Percentiles rank a stretch among this genome's conserved stretches.
phyloP scores from a whole-genome alignment of 1,139 yeast species.

The Geotrichum reessii region DNA sequence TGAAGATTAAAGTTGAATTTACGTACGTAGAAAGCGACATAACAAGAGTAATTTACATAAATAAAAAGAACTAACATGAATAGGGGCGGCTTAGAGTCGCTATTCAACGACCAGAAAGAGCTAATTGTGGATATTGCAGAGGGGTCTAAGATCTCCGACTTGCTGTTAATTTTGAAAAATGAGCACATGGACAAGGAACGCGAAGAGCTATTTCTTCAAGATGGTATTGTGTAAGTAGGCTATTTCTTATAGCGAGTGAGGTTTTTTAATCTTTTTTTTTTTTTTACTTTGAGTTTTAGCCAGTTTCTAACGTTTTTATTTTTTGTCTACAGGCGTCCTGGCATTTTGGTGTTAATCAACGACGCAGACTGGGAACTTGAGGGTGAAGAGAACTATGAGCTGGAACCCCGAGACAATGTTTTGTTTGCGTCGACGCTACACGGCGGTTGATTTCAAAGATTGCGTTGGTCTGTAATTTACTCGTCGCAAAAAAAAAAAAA shows the following conservation, averaged over 20 bases:
- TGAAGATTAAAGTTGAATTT: conserved; percentile 33
- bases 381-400: conserved; percentile 73
- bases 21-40: conserved; percentile 19
- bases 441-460: conserved; percentile 56
- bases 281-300: neutral
- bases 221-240: conserved; percentile 44
- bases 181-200: conserved; percentile 51
- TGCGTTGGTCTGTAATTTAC: neutral
- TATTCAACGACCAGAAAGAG: conserved; percentile 50
- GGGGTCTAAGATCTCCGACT: conserved; percentile 49
- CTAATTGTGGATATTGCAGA: conserved; percentile 43
- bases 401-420: conserved; percentile 70
- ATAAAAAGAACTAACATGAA: neutral
- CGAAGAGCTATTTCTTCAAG: conserved; percentile 73
- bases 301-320: neutral
- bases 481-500: too few relatives aligned
- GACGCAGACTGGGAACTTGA: conserved; percentile 97
- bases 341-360: conserved; percentile 82
- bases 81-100: conserved; percentile 64
- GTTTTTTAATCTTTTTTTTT: too few relatives aligned
- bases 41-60: neutral
- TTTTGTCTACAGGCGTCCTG: conserved; percentile 59
- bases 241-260: neutral
- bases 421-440: conserved; percentile 91
- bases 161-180: conserved; percentile 51